Evolutionary conservation across 148 eudicot genomes (phyloP), one percentile per base, ranked within the genome.

Genomic region (Camellia granthamiana): DNA sequence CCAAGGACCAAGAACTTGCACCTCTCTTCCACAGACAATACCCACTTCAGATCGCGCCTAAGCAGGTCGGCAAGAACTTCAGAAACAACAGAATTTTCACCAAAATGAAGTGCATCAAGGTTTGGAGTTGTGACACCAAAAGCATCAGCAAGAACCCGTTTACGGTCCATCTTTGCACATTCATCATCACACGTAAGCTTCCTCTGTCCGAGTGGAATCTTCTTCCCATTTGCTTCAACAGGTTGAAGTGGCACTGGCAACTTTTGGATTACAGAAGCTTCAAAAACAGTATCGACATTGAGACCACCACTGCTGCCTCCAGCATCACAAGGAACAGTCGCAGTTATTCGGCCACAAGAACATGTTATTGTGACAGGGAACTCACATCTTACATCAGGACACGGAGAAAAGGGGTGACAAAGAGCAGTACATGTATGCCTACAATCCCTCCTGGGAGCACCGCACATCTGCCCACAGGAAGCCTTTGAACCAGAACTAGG

Each of bases 391-490:
- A 83, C 71, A 76, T 95, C 99, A 21, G 97, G 99, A 73, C 99
- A 95, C 21, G 86, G 69, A 72, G 94, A 56, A 12, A 85, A 84
- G 59, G 97, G 99, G 80, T 95, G 99, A 84, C 97, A 95, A 77
- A 86, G 91, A 77, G 97, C 83, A 67, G 84, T 86, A 76, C 97
- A 95, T 9, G 97, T 90, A 82, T 95, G 99, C 78, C 97, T 88
- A 81, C 99, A 95, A 63, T 95, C 97, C 83, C 97, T 89, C 89
- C 98, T 90, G 0, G 98, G 98, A 43, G 97, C 99, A 19, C 99
- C 98, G 80, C 99, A 93, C 30, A 87, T 85, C 87, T 95, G 97
- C 47, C 97, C 91, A 87, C 97, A 95, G 19, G 99, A 90, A 80
- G 87, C 77, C 81, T 84, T 90, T 23, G 61, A 64, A 8, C 81